Percentiles rank a stretch among this genome's conserved stretches.
phyloP scores from a whole-genome alignment of 2,329 filamentous ascomycete genomes.

The Pseudogymnoascus verrucosus region DNA sequence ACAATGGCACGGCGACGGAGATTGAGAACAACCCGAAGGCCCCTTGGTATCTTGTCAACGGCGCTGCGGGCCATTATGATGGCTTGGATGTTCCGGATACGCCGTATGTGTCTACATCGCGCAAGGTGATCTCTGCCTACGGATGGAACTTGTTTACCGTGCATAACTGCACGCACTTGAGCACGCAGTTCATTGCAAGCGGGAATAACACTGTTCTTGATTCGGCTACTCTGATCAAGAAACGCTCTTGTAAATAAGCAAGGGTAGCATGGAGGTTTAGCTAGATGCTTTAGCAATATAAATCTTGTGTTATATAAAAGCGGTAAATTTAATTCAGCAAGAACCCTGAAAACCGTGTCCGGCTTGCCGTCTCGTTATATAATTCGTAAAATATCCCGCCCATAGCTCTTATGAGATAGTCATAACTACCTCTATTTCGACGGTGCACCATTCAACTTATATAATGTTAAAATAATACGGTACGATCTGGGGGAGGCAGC shows the following conservation, averaged over 20 bases:
- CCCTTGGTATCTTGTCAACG: slow-evolving; percentile 26
- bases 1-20: slow-evolving; percentile 1
- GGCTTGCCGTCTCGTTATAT: no score
- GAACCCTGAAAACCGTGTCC: no score
- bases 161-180: slow-evolving; percentile 10
- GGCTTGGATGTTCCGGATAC: slow-evolving; percentile 21
- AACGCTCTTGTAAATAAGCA: neutral
- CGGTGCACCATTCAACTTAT: no score
- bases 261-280: neutral
- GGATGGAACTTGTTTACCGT: slow-evolving; percentile 4
- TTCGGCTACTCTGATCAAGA: slow-evolving; percentile 9
- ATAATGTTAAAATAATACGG: no score
- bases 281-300: neutral
- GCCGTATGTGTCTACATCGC: neutral
- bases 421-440: no score
- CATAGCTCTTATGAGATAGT: no score
- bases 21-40: slow-evolving; percentile 19
- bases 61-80: slow-evolving; percentile 26
- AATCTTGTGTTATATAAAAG: neutral
- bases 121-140: neutral
- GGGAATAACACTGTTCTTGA: slow-evolving; percentile 1
- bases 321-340: no score
- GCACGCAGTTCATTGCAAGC: neutral
- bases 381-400: no score
- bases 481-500: no score